Conservation (phyloP, 2,329 filamentous ascomycete species). For the Penicillium sp. region DNA sequence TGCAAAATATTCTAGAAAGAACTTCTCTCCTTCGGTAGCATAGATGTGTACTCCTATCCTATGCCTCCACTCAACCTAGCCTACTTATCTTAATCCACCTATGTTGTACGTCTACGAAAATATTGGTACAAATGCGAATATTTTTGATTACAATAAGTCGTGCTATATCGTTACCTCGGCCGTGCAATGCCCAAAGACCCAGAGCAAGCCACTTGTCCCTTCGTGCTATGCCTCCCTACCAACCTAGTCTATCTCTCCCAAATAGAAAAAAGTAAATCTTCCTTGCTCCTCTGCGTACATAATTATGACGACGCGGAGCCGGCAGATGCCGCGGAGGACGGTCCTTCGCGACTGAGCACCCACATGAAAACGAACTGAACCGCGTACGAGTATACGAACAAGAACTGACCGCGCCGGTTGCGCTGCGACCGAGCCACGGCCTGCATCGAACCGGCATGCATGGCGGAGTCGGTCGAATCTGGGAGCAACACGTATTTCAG, state of each 20-base stretch:
- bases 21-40: neutral
- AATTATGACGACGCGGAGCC: conserved; percentile 12
- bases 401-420: conserved; percentile 83
- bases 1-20: neutral
- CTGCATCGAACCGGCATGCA: conserved; percentile 58
- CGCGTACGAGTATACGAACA: conserved; percentile 91
- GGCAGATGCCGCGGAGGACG: conserved; percentile 25
- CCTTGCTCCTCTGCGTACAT: neutral
- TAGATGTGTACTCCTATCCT: neutral
- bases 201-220: conserved; percentile 6
- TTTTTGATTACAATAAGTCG: conserved; percentile 27
- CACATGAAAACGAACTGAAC: conserved; percentile 97
- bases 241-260: conserved; percentile 13
- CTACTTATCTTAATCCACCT: neutral
- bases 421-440: conserved; percentile 80
- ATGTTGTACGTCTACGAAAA: neutral
- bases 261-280: neutral
- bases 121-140: conserved; percentile 7
- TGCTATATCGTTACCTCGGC: conserved; percentile 24
- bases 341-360: conserved; percentile 60
- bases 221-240: conserved; percentile 5
- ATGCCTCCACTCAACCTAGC: too few relatives aligned
- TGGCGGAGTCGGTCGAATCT: conserved; percentile 67
- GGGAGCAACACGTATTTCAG: conserved; percentile 94
- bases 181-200: conserved; percentile 3